Evolutionary conservation across 169 alveolate genomes (phyloP).

Genomic region (Eimeria acervulina): DNA sequence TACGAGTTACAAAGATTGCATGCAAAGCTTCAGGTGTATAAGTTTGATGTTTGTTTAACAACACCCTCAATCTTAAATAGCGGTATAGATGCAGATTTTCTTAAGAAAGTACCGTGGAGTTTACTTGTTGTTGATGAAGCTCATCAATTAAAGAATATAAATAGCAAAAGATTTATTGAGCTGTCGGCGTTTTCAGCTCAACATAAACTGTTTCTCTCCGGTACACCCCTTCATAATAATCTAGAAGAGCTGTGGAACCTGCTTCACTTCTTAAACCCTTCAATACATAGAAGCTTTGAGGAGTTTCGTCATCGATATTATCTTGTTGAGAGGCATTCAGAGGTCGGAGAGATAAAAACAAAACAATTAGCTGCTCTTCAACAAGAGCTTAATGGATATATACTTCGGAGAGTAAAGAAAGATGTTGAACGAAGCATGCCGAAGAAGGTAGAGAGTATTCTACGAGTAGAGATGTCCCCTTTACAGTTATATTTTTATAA

Average conservation of each 20-base stretch:
- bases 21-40: no score
- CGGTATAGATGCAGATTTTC: no score
- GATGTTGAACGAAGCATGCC: conserved; percentile 99
- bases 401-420: conserved; percentile 98
- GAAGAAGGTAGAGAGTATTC: conserved; percentile 97
- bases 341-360: conserved; percentile 88
- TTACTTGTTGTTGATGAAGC: conserved; percentile 99
- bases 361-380: conserved; percentile 95
- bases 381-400: conserved; percentile 97
- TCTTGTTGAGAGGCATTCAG: conserved; percentile 60
- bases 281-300: conserved; percentile 97
- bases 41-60: no score
- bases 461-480: conserved; percentile 94
- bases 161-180: conserved; percentile 96
- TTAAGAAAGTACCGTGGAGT: no score
- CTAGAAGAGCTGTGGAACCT: conserved; percentile 99
- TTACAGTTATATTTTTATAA: conserved; percentile 92
- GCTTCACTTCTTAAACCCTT: conserved; percentile 98
- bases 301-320: conserved; percentile 93
- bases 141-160: conserved; percentile 98
- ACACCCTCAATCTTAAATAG: no score
- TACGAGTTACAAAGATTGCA: no score
- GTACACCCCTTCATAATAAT: conserved; percentile 99
- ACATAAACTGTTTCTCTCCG: conserved; percentile 97
- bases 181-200: conserved; percentile 92